Conservation (phyloP, 2,329 filamentous ascomycete species). For the Endothia cerciana region DNA sequence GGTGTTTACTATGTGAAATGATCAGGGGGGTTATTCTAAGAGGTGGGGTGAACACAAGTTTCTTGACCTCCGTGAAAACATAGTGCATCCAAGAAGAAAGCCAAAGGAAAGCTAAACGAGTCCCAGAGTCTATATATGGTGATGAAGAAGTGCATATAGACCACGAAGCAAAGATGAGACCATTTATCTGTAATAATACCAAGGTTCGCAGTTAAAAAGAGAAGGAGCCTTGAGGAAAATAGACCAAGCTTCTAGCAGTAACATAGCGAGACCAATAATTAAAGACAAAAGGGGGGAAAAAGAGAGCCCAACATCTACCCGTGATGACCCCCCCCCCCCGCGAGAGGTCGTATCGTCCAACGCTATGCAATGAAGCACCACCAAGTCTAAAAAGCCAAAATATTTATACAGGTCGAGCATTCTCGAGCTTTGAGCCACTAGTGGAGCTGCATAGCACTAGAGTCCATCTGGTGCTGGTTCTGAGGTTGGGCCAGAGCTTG, state of each 20-base stretch:
- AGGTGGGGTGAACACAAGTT: background rate
- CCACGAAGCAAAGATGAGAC: background rate
- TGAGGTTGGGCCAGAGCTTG: constrained; percentile 45
- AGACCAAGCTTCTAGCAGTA: background rate
- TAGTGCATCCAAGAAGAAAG: background rate
- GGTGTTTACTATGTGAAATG: background rate
- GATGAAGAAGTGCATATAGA: background rate
- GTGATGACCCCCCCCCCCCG: background rate
- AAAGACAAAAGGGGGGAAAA: background rate
- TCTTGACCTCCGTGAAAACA: background rate
- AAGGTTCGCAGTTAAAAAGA: background rate
- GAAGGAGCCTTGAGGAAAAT: background rate
- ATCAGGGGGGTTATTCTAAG: background rate
- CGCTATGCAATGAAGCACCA: constrained; percentile 5
- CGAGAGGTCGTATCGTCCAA: background rate
- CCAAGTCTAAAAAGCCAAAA: background rate
- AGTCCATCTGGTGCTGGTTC: constrained; percentile 11
- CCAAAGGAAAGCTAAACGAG: background rate
- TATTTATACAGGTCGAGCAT: background rate
- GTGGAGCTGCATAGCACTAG: constrained; percentile 22
- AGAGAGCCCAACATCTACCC: background rate
- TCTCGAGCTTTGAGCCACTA: background rate
- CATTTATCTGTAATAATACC: background rate
- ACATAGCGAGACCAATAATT: background rate
- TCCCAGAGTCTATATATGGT: background rate